Evolutionary conservation across 305 asterid genomes (phyloP), one percentile per base, ranked within the genome.

Genomic region (Fraxinus latifolia): DNA sequence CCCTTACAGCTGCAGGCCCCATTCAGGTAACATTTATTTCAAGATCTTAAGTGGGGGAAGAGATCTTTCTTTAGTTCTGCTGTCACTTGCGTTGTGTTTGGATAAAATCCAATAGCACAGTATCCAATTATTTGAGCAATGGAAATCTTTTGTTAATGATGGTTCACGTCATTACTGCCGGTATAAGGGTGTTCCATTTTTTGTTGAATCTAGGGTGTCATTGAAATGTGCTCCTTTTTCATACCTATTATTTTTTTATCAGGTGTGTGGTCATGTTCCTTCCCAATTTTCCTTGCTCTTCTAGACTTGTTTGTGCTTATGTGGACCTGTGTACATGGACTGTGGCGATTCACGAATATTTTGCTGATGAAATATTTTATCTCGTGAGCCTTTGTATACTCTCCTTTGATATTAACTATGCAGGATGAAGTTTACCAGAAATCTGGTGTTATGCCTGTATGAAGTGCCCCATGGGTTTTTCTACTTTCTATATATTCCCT

Each of bases 1-100:
- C 94, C 74, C 89, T 91, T 80, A 88, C 71, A 3, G 94, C 94
- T 82, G 93, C 92, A 1, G 92, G 94, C 39, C 94, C 91, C 3
- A 81, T 91, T 75, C 93, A 91, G 94, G 95, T 91, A 83, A 39
- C 58, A 32, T 82, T 33, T 78, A 19, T 60, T 27, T 12, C 37
- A 9, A 5, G 15, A 25, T 34, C 11, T 32, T 77, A 27, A 12
- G 34, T 21, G 5, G 67, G 36, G 14, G 11, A 44, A 31, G 12
- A 23, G 47, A 42, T 44, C 6, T 47, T 76, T 9, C 60, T 3
- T 76, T 42, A n/a, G n/a, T 21, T 27, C 8, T 75, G 36, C 31
- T 23, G 0, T 23, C 5, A 72, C 3, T 23, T 32, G 5, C 55
- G 21, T 37, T 1, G 32, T 21, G 71, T 62, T 7, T 7, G 32